Evolutionary conservation across 768 basidiomycete genomes (phyloP).

Genomic region (Crassisporium funariophilum): DNA sequence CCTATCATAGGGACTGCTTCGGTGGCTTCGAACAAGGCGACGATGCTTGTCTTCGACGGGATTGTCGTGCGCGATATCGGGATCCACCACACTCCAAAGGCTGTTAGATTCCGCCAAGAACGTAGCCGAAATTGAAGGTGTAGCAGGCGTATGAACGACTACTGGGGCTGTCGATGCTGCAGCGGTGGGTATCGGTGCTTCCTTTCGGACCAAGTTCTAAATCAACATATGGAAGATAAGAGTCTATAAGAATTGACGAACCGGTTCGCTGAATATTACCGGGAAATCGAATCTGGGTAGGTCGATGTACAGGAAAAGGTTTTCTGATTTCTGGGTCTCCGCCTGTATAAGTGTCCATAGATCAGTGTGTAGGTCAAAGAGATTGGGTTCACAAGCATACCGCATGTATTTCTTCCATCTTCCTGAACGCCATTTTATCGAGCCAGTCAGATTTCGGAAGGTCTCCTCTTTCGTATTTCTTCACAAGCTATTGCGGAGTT

Average conservation of each 20-base stretch:
- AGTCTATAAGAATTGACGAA: constrained; percentile 26
- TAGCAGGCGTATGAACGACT: constrained; percentile 44
- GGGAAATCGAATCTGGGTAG: constrained; percentile 97
- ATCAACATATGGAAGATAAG: constrained; percentile 1
- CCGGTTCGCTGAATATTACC: constrained; percentile 91
- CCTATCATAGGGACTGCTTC: constrained; percentile 92
- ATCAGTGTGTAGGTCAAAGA: background rate
- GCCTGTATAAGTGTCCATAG: constrained; percentile 46
- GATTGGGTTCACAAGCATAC: constrained; percentile 44
- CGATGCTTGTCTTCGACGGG: constrained; percentile 98
- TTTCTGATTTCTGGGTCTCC: constrained; percentile 89
- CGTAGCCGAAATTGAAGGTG: constrained; percentile 47
- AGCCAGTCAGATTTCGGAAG: constrained; percentile 95
- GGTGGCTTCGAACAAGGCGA: constrained; percentile 89
- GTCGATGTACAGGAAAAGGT: constrained; percentile 95
- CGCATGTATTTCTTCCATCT: constrained; percentile 93
- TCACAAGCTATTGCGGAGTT: constrained; percentile 89
- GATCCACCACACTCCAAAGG: constrained; percentile 89
- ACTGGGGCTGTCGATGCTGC: constrained; percentile 44
- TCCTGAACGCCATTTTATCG: constrained; percentile 89
- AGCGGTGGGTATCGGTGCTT: constrained; percentile 32
- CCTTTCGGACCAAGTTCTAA: too few species aligned
- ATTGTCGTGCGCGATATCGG: constrained; percentile 89
- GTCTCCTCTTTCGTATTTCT: constrained; percentile 95
- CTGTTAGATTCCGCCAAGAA: constrained; percentile 67